Base-by-base conservation (phyloP, 1,139 yeast genomes). In the Zygoascus hellenicus region DNA sequence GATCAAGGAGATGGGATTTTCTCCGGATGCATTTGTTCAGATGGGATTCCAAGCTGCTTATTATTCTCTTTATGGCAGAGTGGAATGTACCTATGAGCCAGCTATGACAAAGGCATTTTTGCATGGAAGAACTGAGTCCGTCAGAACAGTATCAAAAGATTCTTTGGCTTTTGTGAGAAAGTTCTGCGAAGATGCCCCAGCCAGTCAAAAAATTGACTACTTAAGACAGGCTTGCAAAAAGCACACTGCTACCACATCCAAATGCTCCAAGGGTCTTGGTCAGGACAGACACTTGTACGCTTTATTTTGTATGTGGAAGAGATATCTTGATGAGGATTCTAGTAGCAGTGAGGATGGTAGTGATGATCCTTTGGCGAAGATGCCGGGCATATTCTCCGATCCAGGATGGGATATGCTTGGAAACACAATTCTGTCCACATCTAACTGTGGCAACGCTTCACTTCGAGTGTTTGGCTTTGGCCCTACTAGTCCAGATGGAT, bases 21-120 rank as follows among this genome's bases (percentile, higher is more conserved):
- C 95, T 5, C 97, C 97, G 0, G 97, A 89, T 71, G 97, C 97
- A 0, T 89, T 85, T 67, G 84, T 85, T 40, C 97, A 89, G 66
- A 88, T 89, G 94, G 85, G 90, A 15, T 88, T 88, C 72, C 97
- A 89, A 66, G 88, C 94, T 3, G 88, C 96, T 9, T 89, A 88
- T 66, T 89, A 87, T 62, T 94, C 96, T 0, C 74, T 89, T 46
- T 89, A 89, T 63, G 97, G 97, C 41, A 85, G 85, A 61, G 94
- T 88, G 38, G 97, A 88, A 64, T 86, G 95, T 57, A 87, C 96
- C 11, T 89, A 89, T 65, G 97, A 89, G 67, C 97, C 97, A 2
- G 96, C 96, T 10, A 89, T 89, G 97, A 89, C 96, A 1, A 89
- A 89, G 64, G 73, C 73, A 50, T 89, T 81, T 61, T 76, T 82